Evolutionary conservation across 768 basidiomycete genomes (phyloP), one percentile per base, ranked within the genome.

Genomic region (Hygrophoropsis aurantiaca): DNA sequence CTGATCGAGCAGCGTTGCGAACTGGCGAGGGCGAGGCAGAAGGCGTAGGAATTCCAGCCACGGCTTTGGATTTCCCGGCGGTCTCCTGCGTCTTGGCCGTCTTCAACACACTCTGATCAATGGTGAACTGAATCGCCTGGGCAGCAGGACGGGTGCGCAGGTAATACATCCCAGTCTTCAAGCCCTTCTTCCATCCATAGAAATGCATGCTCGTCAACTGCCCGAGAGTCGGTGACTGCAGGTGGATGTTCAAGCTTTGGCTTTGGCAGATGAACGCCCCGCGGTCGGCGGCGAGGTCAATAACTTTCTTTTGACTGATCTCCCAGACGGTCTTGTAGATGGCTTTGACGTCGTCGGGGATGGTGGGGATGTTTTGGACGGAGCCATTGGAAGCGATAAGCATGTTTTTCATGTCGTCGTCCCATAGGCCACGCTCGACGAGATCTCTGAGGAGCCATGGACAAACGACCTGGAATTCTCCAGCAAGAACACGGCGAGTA

Each of bases 291-390:
- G 97, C 88, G 57, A 99, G 79, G 72, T 99, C 97, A 49, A 99
- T 85, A 54, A 99, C 84, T 65, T 91, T 94, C 89, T 97, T 98
- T 75, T 98, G 95, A 37, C 82, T 86, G 68, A 99, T 94, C 74
- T 99, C 95, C 95, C 95, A 99, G 40, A 97, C 95, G n/a, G 95
- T 99, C 77, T 97, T 97, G 83, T 99, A 99, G 73, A 99, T 94
- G 0, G 90, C 89, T 72, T 97, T 97, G 70, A 94, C 78, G 55
- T 97, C 82, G 48, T 84, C 85, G 2, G 95, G 94, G 55, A 98
- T 92, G 39, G 62, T 80, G 21, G 90, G 85, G 55, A 97, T 92
- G 64, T 83, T 90, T 65, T 95, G 92, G 21, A 90, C 68, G 5
- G 87, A 89, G 21, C 88, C 95, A 59, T 93, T 88, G 71, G 95